Evolutionary conservation across 257 asterid genomes (phyloP).

Genomic region (Ballota nigra): DNA sequence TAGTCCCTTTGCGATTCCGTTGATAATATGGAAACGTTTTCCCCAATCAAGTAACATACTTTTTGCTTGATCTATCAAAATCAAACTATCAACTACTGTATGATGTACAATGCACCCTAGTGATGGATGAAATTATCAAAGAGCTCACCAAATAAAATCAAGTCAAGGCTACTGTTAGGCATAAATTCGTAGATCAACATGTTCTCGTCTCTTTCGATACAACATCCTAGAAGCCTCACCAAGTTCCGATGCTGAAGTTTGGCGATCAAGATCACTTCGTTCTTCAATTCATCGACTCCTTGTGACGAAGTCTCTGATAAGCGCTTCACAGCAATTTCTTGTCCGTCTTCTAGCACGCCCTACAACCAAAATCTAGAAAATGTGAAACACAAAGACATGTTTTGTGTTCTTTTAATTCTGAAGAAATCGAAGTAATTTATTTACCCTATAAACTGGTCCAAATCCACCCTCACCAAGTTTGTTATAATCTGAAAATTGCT

Average conservation of each 20-base stretch:
- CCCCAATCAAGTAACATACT: not conserved
- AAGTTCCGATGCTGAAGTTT: slow-evolving; percentile 11
- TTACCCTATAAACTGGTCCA: not conserved
- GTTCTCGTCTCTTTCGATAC: not conserved
- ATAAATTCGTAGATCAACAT: slow-evolving; percentile 9
- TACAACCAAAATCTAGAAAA: not conserved
- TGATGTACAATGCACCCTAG: not conserved
- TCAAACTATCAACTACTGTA: not conserved
- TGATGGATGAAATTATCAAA: not conserved
- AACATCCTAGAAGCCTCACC: slow-evolving; percentile 9
- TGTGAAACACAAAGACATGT: not conserved
- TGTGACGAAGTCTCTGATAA: not conserved
- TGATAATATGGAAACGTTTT: slow-evolving; percentile 1
- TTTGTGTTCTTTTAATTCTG: not conserved
- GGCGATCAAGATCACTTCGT: slow-evolving; percentile 12
- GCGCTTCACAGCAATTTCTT: slow-evolving; percentile 6
- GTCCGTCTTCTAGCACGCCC: not conserved
- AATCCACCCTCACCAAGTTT: slow-evolving; percentile 10
- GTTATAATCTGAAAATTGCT: not conserved
- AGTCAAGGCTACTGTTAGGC: slow-evolving; percentile 7
- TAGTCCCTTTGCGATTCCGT: slow-evolving; percentile 1
- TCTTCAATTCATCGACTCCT: not conserved
- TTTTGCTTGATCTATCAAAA: not conserved
- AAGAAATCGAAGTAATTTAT: too few relatives aligned
- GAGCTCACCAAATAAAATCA: not conserved